Conservation (phyloP, 169 alveolate genomes). For the Theileria annulata region DNA sequence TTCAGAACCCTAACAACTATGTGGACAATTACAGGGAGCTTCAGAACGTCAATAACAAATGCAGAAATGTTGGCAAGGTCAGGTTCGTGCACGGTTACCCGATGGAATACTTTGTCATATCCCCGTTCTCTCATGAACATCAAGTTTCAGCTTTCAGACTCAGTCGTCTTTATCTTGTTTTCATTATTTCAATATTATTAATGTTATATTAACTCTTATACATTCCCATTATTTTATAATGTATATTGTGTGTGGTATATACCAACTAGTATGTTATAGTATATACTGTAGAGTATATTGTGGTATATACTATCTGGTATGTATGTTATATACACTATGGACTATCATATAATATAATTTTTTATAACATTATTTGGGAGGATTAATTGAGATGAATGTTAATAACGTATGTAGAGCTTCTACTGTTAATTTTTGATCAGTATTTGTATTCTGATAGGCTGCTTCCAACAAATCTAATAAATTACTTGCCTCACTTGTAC, state of each 20-base stretch:
- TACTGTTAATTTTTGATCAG: constrained; percentile 43
- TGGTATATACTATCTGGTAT: too few relatives aligned
- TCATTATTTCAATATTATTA: neutral
- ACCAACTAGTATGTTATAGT: neutral
- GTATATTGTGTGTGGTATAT: too few relatives aligned
- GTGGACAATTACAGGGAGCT: constrained; percentile 73
- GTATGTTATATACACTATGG: neutral
- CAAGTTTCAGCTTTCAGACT: neutral
- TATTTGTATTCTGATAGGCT: constrained; percentile 60
- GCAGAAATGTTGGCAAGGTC: constrained; percentile 75
- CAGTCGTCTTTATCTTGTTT: neutral
- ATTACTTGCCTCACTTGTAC: constrained; percentile 49
- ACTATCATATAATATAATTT: neutral
- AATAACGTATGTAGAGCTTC: constrained; percentile 63
- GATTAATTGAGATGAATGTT: constrained; percentile 55
- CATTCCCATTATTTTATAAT: neutral
- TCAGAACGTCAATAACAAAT: constrained; percentile 74
- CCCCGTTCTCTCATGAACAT: constrained; percentile 43
- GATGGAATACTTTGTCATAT: constrained; percentile 74
- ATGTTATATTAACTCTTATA: neutral
- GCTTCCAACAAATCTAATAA: constrained; percentile 64
- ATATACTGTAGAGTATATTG: neutral
- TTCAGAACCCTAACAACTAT: constrained; percentile 34
- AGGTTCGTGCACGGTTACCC: constrained; percentile 81
- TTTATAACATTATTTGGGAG: constrained; percentile 29